Conservation (phyloP, 768 basidiomycete genomes). For the Mycena capillaripes region DNA sequence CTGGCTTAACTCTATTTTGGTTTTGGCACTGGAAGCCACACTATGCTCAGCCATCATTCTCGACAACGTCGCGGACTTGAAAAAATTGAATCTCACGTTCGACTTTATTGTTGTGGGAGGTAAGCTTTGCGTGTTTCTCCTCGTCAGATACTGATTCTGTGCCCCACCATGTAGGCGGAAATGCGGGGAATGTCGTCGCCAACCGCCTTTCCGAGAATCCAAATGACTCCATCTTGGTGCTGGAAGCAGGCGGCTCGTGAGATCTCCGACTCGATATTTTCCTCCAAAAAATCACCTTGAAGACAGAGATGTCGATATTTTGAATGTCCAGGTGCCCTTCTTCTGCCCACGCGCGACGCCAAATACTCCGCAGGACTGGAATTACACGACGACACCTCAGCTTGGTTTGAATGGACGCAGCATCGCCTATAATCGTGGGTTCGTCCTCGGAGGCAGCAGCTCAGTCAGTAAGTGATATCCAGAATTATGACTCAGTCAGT, state of each 20-base stretch:
- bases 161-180: neutral
- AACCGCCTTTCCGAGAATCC: neutral
- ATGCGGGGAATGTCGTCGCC: neutral
- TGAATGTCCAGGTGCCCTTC: neutral
- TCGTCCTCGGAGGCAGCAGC: neutral
- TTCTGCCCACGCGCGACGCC: neutral
- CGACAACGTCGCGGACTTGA: neutral
- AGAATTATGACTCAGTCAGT: no score
- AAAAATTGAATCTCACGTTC: neutral
- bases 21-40: no score
- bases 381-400: neutral
- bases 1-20: no score
- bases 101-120: neutral
- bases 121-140: no score
- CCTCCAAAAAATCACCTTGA: neutral
- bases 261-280: neutral
- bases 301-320: neutral
- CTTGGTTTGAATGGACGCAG: neutral
- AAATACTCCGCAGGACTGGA: neutral
- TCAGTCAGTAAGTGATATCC: no score
- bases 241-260: neutral
- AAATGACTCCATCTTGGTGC: neutral
- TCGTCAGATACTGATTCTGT: no score
- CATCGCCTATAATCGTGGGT: neutral
- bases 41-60: neutral